A percentile compares a stretch with the other conserved stretches of the same genome.
phyloP scores from a whole-genome alignment of 2,329 filamentous ascomycete species.

The Diatrype stigma region DNA sequence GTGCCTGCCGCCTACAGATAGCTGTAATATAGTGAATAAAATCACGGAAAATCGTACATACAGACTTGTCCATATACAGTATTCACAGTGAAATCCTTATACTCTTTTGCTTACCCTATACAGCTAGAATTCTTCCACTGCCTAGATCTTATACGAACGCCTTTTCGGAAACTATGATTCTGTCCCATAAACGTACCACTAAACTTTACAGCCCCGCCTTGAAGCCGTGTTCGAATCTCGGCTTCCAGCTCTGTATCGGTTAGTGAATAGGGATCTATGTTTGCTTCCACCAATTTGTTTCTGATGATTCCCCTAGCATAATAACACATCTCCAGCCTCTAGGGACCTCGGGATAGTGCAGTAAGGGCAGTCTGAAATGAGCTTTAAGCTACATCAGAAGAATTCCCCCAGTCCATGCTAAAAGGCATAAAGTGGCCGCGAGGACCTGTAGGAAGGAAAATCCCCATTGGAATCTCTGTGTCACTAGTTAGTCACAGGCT shows the following conservation, averaged over 20 bases:
- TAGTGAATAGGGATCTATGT: constrained; percentile 3
- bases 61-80: too few species aligned
- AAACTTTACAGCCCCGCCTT: constrained; percentile 10
- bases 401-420: constrained; percentile 16
- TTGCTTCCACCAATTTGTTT: constrained; percentile 7
- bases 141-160: too few species aligned
- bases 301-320: not conserved
- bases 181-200: not conserved
- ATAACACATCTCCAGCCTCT: constrained; percentile 7
- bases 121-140: too few species aligned
- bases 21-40: too few species aligned
- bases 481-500: not conserved
- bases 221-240: constrained; percentile 7
- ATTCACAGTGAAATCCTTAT: too few species aligned
- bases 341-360: constrained; percentile 2
- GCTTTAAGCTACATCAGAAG: constrained; percentile 15
- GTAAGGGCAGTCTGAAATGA: constrained; percentile 4
- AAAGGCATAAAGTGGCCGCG: constrained; percentile 6
- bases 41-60: too few species aligned
- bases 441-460: constrained; percentile 20
- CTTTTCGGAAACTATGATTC: too few species aligned
- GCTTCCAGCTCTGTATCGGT: constrained; percentile 7
- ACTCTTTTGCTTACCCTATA: too few species aligned
- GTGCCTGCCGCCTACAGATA: too few species aligned
- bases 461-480: constrained; percentile 17